Percentiles rank a stretch among this genome's conserved stretches.
phyloP scores from a whole-genome alignment of 2,329 filamentous ascomycete species.

The Pseudogymnoascus sp. region DNA sequence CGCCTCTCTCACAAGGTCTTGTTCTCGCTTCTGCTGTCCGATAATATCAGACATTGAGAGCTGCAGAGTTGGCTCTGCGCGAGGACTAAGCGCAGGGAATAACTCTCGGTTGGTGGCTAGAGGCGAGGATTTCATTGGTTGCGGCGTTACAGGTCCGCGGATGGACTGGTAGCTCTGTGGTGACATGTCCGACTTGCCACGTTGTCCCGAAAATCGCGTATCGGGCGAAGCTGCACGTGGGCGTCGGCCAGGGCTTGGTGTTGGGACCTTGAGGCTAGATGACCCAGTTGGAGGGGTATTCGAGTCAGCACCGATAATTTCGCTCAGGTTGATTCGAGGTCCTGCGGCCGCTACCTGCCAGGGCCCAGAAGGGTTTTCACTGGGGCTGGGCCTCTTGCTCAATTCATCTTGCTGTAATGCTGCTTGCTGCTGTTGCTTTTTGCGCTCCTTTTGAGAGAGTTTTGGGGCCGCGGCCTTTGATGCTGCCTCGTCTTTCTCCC shows the following conservation, averaged over 20 bases:
- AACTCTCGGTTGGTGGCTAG: background rate
- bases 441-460: constrained; percentile 86
- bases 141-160: constrained; percentile 26
- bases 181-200: background rate
- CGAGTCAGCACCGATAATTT: constrained; percentile 34
- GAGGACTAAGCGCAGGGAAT: background rate
- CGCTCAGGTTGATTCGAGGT: constrained; percentile 44
- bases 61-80: constrained; percentile 44
- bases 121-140: background rate
- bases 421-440: constrained; percentile 63
- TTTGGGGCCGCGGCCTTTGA: constrained; percentile 44
- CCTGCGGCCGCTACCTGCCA: constrained; percentile 56
- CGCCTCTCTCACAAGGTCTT: constrained; percentile 73
- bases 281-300: constrained; percentile 24
- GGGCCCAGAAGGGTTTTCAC: constrained; percentile 38
- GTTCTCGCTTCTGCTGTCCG: constrained; percentile 76
- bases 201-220: constrained; percentile 54
- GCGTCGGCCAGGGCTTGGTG: constrained; percentile 19
- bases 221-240: constrained; percentile 51
- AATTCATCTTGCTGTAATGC: constrained; percentile 29
- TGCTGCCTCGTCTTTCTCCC: constrained; percentile 26
- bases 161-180: constrained; percentile 21
- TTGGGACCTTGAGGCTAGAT: constrained; percentile 22
- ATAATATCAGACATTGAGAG: constrained; percentile 84
- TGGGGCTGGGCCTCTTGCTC: background rate